Base-by-base conservation (phyloP, 2,329 filamentous ascomycete genomes). In the Aureobasidium melanogenum region DNA sequence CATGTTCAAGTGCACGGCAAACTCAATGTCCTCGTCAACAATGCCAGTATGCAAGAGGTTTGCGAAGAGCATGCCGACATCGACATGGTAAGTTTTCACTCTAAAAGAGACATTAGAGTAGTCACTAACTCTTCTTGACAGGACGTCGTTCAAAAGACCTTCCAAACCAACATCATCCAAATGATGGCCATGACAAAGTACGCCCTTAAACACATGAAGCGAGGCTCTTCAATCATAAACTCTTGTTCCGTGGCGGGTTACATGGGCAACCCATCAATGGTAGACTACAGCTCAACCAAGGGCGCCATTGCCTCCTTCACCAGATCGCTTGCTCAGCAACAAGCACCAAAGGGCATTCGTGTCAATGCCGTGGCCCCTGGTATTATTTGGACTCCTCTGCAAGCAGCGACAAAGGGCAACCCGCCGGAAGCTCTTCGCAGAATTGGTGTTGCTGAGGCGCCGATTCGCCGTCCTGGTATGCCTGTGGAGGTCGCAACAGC, bases 171-270 rank as follows among this genome's bases (percentile, higher is more conserved):
- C 63, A 80, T 84, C 32, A 65, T 51, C 48, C 48, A 51, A 56
- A 84, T 84, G 74, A 82, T 85, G 66, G 81, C 81, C n/a, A 74
- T 85, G 63, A 79, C 79, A 3, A 85, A 84, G 67, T 84, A 77
- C 63, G 75, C 81, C 0, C 69, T 85, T 10, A 77, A 77, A 5
- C 78, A 84, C 65, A 82, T 85, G 80, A 73, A 77, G 60, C 80
- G 80, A 5, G 72, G 72, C 14, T 63, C 26, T 38, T 79, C 77
- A 1, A 84, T 85, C 65, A 81, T 84, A 70, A 85, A 84, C 70
- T 78, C 77, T 2, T 77, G 80, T 0, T 83, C 80, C 0, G 75
- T 80, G 0, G 60, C 57, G 2, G 77, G 79, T 1, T 84, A 82
- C 70, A 75, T 80, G 60, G 82, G 82, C 1, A 81, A 68, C 63